Percentiles rank a stretch among this genome's conserved stretches.
Evolutionary conservation across 257 asterid species (phyloP).

Genomic region (Plantago ovata): DNA sequence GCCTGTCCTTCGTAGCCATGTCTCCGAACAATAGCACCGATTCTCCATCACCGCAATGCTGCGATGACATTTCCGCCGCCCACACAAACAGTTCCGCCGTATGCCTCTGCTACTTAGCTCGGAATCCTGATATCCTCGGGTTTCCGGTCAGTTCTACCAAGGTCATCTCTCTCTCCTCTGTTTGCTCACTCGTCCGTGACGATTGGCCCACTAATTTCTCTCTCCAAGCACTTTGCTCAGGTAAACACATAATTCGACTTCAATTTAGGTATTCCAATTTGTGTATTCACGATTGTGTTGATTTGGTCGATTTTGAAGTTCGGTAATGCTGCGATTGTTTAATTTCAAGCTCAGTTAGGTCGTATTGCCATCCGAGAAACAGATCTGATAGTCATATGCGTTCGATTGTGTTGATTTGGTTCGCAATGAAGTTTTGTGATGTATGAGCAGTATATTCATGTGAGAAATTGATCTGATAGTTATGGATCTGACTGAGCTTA

Average conservation of each 20-base stretch:
- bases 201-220: constrained; percentile 26
- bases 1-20: constrained; percentile 58
- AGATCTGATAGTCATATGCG: not conserved
- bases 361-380: not conserved
- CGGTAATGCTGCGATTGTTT: too few species aligned
- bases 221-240: constrained; percentile 57
- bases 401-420: too few species aligned
- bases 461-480: too few species aligned
- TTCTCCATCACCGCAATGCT: constrained; percentile 61
- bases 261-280: not conserved
- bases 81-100: constrained; percentile 37
- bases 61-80: constrained; percentile 43
- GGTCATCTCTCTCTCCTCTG: constrained; percentile 49
- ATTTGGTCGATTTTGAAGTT: too few species aligned
- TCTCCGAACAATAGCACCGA: constrained; percentile 61
- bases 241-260: constrained; percentile 13
- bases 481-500: too few species aligned
- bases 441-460: too few species aligned
- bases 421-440: too few species aligned
- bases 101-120: constrained; percentile 67
- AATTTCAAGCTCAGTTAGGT: not conserved
- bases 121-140: constrained; percentile 54
- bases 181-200: constrained; percentile 35
- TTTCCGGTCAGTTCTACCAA: constrained; percentile 55
- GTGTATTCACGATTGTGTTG: not conserved